A percentile compares a stretch with the other conserved stretches of the same genome.
Evolutionary conservation across 805 yeast species (phyloP).

Genomic region (Candida khao-thaluensis): DNA sequence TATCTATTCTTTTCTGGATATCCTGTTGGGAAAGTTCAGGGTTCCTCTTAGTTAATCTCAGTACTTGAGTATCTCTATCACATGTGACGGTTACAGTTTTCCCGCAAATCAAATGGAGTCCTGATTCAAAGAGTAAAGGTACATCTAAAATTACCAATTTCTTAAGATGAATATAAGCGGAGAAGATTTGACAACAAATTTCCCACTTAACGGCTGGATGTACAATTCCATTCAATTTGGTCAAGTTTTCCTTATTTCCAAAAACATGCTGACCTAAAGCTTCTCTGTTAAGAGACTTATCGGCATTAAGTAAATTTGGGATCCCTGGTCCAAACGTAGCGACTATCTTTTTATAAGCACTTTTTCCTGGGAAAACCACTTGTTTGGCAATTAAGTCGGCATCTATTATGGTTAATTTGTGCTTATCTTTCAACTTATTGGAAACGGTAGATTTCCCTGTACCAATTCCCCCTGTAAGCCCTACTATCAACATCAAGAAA

Average conservation of each 20-base stretch:
- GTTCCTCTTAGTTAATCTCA: slow-evolving; percentile 66
- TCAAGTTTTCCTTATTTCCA: slow-evolving; percentile 58
- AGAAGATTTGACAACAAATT: slow-evolving; percentile 55
- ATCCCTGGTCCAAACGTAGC: slow-evolving; percentile 55
- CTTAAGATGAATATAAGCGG: slow-evolving; percentile 57
- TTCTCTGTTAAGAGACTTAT: slow-evolving; percentile 58
- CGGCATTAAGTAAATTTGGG: slow-evolving; percentile 46
- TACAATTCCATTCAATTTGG: slow-evolving; percentile 66
- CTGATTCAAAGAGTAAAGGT: slow-evolving; percentile 84
- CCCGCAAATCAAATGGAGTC: slow-evolving; percentile 71
- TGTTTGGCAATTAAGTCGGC: slow-evolving; percentile 89
- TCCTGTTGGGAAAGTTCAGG: slow-evolving; percentile 63
- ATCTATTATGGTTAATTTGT: slow-evolving; percentile 66
- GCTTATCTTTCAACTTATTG: slow-evolving; percentile 46
- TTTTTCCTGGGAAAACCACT: slow-evolving; percentile 77
- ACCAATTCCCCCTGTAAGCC: slow-evolving; percentile 97
- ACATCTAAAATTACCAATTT: slow-evolving; percentile 77
- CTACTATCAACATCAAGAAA: slow-evolving; percentile 72
- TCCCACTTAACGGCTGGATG: slow-evolving; percentile 84
- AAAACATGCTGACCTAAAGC: slow-evolving; percentile 80
- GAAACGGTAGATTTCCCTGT: slow-evolving; percentile 96
- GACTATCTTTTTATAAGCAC: slow-evolving; percentile 68
- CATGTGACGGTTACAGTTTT: slow-evolving; percentile 67
- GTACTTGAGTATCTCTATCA: slow-evolving; percentile 52
- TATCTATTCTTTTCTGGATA: slow-evolving; percentile 65